Base-by-base conservation (phyloP, 305 asterid genomes). In the Fraxinus nigra region DNA sequence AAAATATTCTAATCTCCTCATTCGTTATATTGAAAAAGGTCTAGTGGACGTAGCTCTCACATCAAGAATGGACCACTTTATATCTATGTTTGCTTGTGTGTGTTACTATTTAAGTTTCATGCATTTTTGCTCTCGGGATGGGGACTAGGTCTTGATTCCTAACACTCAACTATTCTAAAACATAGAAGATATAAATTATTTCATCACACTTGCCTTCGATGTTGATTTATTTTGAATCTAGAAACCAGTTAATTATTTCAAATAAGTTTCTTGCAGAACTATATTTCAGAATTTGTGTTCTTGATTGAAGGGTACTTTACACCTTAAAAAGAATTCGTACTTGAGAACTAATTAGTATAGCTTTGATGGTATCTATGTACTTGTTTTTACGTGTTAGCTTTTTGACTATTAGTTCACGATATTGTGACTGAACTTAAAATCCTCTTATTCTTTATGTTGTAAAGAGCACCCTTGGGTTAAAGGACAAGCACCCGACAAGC, bases 401-500 rank as follows among this genome's bases (percentile, higher is more conserved):
- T 46, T 46, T 10, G 0, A 46, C 5, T 3, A 46, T 46, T 13
- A 46, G n/a, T 46, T 46, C 54, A 46, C 5, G n/a, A 80, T 34
- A 78, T 38, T 75, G 46, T 77, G 16, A 70, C 75, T 61, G 24
- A 81, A 14, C 72, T 78, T 70, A 13, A 72, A 70, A 61, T n/a
- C 76, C 38, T 72, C 79, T 40, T 48, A 59, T 48, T 3, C 72
- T 28, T 84, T 33, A 32, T 84, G 82, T 76, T 82, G n/a, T 80
- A 74, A 61, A 91, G 97, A 93, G 84, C 97, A 93, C 78, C 93
- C 94, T 28, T 91, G 97, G 95, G 83, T 93, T 35, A 89, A 87
- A 88, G 95, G 97, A 77, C 90, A 86, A 82, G 95, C 97, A 73
- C 89, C 95, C 33, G 93, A 93, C 89, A 91, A 91, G 89, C 94